Base-by-base conservation (phyloP, 2,329 filamentous ascomycete species). In the Apiospora aurea region DNA sequence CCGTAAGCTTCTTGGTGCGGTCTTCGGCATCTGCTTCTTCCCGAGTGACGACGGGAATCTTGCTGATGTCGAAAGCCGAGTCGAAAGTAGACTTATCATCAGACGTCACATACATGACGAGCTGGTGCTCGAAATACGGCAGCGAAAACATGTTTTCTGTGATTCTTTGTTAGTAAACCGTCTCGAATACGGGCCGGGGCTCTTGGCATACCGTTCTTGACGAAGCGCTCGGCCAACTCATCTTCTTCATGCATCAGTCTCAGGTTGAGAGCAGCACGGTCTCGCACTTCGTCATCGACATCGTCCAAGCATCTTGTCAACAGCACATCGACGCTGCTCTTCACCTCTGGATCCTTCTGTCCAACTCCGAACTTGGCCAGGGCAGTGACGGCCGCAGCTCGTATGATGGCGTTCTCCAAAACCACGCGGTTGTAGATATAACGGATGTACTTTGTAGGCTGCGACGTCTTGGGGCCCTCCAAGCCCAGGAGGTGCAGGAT, bases 351-450 rank as follows among this genome's bases (percentile, higher is more conserved):
- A 79, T 98, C 96, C 84, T 97, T 95, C 83, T 98, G 96, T 46
- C 94, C 95, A 72, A 98, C 96, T 78, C 96, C 96, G 80, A 99
- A 99, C 83, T 98, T 99, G 78, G 96, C 94, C 74, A 99, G 85
- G 2, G 96, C 96, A 34, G 96, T 98, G 34, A 98, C 97, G 70
- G 96, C 96, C 13, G 96, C 95, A 68, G 96, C 96, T 77, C 96
- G 90, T 26, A 99, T 95, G 74, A 98, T 95, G 53, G 96, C 95
- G 80, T 99, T 99, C 84, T 99, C 96, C 70, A 99, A 86, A 21
- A 99, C 96, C 29, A 99, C 96, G 73, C 96, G 91, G 86, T 99
- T 99, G 87, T 99, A 99, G 80, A 99, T 99, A 83, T 98, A 99
- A 72, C 96, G 94, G 77, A 99, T 97, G 82, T 98, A 99, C 87